Conservation (phyloP, 2,329 filamentous ascomycete genomes). For the Ilyonectria robusta region DNA sequence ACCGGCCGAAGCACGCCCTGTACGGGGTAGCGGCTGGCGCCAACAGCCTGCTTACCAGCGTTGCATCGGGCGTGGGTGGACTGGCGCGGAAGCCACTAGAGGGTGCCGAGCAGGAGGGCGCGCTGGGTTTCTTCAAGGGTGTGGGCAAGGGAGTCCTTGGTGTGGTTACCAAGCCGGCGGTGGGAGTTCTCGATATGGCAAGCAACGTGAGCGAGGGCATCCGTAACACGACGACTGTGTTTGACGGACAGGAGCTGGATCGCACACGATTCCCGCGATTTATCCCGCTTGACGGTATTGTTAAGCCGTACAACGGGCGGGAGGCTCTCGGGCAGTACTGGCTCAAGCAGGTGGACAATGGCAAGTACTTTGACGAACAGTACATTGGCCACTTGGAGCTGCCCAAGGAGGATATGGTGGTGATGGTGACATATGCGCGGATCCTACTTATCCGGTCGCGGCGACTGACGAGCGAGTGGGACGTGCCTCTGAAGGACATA, state of each 20-base stretch:
- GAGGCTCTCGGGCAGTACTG: conserved; percentile 98
- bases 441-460: conserved; percentile 93
- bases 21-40: conserved; percentile 97
- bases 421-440: conserved; percentile 88
- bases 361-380: conserved; percentile 96
- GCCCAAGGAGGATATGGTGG: conserved; percentile 87
- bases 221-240: conserved; percentile 98
- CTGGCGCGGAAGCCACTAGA: conserved; percentile 94
- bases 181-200: conserved; percentile 96
- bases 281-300: conserved; percentile 92
- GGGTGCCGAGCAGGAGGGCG: conserved; percentile 95
- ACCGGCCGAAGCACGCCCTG: conserved; percentile 95
- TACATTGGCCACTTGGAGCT: conserved; percentile 98
- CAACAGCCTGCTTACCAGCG: conserved; percentile 92
- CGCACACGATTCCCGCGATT: conserved; percentile 94
- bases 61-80: conserved; percentile 94
- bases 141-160: conserved; percentile 95
- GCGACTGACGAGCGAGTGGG: conserved; percentile 92
- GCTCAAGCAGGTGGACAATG: conserved; percentile 98
- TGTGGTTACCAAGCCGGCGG: conserved; percentile 95
- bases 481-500: conserved; percentile 94
- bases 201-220: conserved; percentile 98
- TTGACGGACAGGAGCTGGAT: conserved; percentile 94
- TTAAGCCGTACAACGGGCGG: conserved; percentile 93
- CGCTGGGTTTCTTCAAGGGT: conserved; percentile 95